phyloP scores from a whole-genome alignment of 768 basidiomycete species.

The Psilocybe cyanescens region DNA sequence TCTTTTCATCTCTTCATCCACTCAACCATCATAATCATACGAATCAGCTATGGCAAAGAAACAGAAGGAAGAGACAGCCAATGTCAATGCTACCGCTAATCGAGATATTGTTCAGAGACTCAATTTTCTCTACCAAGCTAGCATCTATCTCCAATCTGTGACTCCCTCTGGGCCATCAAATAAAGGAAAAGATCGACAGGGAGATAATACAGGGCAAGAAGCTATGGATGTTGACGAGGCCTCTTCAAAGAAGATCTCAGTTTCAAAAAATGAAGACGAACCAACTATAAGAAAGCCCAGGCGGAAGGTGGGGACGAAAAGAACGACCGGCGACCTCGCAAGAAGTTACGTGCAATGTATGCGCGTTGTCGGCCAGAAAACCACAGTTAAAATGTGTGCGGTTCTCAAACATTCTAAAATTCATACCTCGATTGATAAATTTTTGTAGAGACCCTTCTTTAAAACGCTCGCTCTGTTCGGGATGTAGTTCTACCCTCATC shows the following conservation, averaged over 20 bases:
- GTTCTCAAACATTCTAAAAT: slow-evolving; percentile 2
- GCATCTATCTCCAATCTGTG: slow-evolving; percentile 58
- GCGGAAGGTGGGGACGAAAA: slow-evolving; percentile 33
- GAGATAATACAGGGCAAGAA: background rate
- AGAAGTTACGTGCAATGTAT: slow-evolving; percentile 67
- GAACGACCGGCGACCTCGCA: slow-evolving; percentile 54
- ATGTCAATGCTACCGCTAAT: slow-evolving; percentile 60
- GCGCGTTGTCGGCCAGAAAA: slow-evolving; percentile 74
- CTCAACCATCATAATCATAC: background rate
- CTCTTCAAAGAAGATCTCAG: background rate
- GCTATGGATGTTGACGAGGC: background rate
- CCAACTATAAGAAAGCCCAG: slow-evolving; percentile 16
- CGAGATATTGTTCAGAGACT: slow-evolving; percentile 81
- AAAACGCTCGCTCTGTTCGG: slow-evolving; percentile 81
- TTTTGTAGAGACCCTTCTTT: slow-evolving; percentile 72
- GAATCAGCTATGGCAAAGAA: slow-evolving; percentile 63
- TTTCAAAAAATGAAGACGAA: background rate
- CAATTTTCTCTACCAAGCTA: slow-evolving; percentile 86
- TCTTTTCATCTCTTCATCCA: background rate
- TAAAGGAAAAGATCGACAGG: slow-evolving; percentile 8
- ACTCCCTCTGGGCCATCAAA: slow-evolving; percentile 6
- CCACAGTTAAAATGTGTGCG: slow-evolving; percentile 76
- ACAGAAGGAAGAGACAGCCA: slow-evolving; percentile 58
- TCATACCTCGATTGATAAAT: background rate
- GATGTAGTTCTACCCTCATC: slow-evolving; percentile 65